Evolutionary conservation across 768 basidiomycete species (phyloP), one percentile per base, ranked within the genome.

Genomic region (Amanita exitialis): DNA sequence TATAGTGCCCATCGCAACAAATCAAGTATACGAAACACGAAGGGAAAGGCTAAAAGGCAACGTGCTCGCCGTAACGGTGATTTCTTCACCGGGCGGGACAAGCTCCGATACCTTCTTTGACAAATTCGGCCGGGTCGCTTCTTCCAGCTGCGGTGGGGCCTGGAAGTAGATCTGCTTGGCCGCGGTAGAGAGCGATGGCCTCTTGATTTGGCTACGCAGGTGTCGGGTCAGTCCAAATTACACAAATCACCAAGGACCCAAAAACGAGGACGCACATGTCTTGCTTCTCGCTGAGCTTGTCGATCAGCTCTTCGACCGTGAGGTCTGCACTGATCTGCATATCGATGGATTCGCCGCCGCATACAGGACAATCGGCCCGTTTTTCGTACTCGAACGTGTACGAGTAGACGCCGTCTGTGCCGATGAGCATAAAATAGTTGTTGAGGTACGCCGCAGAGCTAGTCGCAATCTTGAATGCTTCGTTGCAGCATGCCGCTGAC

Each of bases 391-490:
- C 83, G 62, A 98, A 99, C 0, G 96, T 98, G 69, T 89, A 94
- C 2, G 95, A 93, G 68, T 99, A 99, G 8, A 98, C 80, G 20
- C 91, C 87, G 47, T 97, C 93, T 7, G 92, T 97, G 30, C 96
- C 96, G 54, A 94, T 92, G 51, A 98, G 78, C 93, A 97, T 92
- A 68, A 98, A 96, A 64, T 98, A 99, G 64, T 97, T 97, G 68
- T 95, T 89, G 49, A 99, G 74, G 63, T 83, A 95, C 4, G 93
- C 90, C 0, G 94, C 95, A 20, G 90, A 90, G 56, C 83, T 90
- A 0, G 96, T 98, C 20, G 91, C 94, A 53, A 99, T 91, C 69
- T 99, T 99, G 75, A 99, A 95, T 13, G 96, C 96, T 67, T 99
- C 96, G 60, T 96, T 98, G 62, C 95, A 98, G 69, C 95, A 98